Percentiles rank a stretch among this genome's conserved stretches.
Conservation (phyloP, 192 early-diverging fungal genomes). For the Linnemannia schmuckeri region DNA sequence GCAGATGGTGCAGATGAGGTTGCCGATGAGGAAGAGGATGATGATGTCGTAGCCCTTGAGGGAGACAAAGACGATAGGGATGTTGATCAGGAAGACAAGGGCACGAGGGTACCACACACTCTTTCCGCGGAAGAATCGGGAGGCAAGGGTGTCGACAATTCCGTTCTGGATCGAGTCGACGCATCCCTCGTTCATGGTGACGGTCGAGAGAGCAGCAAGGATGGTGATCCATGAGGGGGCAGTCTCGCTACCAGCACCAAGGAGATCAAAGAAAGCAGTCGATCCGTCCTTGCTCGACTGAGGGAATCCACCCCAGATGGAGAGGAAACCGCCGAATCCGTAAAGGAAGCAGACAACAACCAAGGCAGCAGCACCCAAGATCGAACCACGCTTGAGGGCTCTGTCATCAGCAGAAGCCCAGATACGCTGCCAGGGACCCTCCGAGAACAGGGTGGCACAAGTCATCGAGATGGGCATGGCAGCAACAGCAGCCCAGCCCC, state of each 20-base stretch:
- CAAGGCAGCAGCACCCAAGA: conserved; percentile 68
- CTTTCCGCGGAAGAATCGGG: conserved; percentile 60
- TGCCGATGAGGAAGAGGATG: conserved; percentile 72
- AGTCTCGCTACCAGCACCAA: conserved; percentile 50
- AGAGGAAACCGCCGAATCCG: conserved; percentile 73
- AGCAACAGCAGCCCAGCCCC: conserved; percentile 74
- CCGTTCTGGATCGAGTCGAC: conserved; percentile 81
- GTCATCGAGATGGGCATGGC: conserved; percentile 74
- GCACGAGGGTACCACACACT: conserved; percentile 54
- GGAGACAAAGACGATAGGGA: conserved; percentile 64
- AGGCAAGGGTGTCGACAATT: conserved; percentile 74
- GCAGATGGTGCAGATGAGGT: conserved; percentile 71
- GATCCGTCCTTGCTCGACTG: conserved; percentile 59
- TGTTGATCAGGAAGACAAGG: conserved; percentile 56
- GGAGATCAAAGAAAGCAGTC: conserved; percentile 79
- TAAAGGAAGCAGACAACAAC: conserved; percentile 68
- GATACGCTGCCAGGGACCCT: conserved; percentile 81
- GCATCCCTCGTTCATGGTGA: conserved; percentile 73
- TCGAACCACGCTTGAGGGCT: conserved; percentile 68
- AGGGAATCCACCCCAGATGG: conserved; percentile 72
- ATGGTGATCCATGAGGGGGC: conserved; percentile 71
- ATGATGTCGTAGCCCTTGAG: conserved; percentile 70
- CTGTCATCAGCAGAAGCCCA: conserved; percentile 76
- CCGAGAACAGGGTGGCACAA: conserved; percentile 75
- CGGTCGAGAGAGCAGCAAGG: conserved; percentile 70